A percentile compares a stretch with the other conserved stretches of the same genome.
Evolutionary conservation across 345 rosid species (phyloP).

Genomic region (Excoecaria agallocha): DNA sequence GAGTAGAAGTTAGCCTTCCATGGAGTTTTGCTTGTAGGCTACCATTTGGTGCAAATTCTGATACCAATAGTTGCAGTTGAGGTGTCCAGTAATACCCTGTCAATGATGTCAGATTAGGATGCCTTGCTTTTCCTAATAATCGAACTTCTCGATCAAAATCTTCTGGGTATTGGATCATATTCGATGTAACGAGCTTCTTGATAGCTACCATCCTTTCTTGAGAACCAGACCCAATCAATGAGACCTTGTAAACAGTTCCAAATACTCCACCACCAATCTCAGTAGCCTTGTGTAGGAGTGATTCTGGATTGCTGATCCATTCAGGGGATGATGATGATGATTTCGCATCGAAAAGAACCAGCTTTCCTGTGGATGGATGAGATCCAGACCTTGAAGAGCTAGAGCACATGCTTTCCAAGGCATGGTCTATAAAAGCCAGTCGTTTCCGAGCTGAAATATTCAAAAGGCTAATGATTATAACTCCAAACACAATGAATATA

Average conservation of each 20-base stretch:
- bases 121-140: conserved; percentile 64
- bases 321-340: conserved; percentile 44
- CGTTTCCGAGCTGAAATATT: conserved; percentile 65
- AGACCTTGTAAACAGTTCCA: conserved; percentile 80
- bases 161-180: conserved; percentile 57
- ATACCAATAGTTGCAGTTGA: conserved; percentile 63
- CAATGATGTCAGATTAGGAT: conserved; percentile 55
- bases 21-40: conserved; percentile 76
- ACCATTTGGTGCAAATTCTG: conserved; percentile 68
- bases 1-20: conserved; percentile 45
- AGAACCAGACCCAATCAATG: conserved; percentile 38
- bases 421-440: conserved; percentile 63
- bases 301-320: conserved; percentile 51
- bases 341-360: conserved; percentile 65
- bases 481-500: conserved; percentile 58
- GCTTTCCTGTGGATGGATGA: conserved; percentile 44
- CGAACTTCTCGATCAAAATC: conserved; percentile 81
- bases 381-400: conserved; percentile 68
- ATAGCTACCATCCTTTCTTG: conserved; percentile 58
- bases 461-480: conserved; percentile 51
- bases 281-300: conserved; percentile 61
- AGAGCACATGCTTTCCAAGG: conserved; percentile 79
- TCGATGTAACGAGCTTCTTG: conserved; percentile 61
- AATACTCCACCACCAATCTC: conserved; percentile 80
- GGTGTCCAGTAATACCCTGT: conserved; percentile 84